Evolutionary conservation across 345 rosid genomes (phyloP).

Genomic region (Isatis tinctoria): DNA sequence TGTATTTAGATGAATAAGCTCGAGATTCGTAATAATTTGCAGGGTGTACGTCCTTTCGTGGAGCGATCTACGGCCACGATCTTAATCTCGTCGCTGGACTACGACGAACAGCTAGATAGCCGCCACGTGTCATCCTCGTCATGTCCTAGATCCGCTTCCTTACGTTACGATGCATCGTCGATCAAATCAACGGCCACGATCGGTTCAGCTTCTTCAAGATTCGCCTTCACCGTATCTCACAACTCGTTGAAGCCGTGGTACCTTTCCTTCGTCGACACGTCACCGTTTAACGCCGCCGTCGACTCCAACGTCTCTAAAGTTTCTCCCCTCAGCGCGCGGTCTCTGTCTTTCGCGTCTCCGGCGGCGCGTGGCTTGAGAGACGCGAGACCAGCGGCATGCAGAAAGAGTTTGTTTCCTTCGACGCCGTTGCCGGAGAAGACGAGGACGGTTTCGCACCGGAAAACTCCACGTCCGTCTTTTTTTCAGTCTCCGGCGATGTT

Average conservation of each 20-base stretch:
- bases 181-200: constrained; percentile 59
- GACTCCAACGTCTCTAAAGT: constrained; percentile 44
- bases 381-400: constrained; percentile 14
- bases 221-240: constrained; percentile 86
- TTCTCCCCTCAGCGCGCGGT: constrained; percentile 66
- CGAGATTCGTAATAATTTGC: background rate
- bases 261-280: constrained; percentile 64
- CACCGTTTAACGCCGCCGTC: constrained; percentile 42
- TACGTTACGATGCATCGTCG: constrained; percentile 66
- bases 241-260: constrained; percentile 94
- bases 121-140: constrained; percentile 51
- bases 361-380: constrained; percentile 36
- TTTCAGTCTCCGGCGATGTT: constrained; percentile 88
- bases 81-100: constrained; percentile 69
- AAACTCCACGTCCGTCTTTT: constrained; percentile 81
- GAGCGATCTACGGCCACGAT: constrained; percentile 66
- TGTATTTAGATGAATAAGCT: background rate
- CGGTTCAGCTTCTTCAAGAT: constrained; percentile 85
- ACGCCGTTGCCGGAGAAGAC: constrained; percentile 80
- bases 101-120: constrained; percentile 60
- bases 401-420: constrained; percentile 61
- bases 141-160: constrained; percentile 60
- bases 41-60: constrained; percentile 93
- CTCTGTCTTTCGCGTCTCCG: constrained; percentile 84
- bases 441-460: constrained; percentile 22